These are phyloP conservation scores for Aspergillus sp. DNA, from an alignment of 2,329 filamentous ascomycete genomes.

Conservation along the genomic window DNA sequence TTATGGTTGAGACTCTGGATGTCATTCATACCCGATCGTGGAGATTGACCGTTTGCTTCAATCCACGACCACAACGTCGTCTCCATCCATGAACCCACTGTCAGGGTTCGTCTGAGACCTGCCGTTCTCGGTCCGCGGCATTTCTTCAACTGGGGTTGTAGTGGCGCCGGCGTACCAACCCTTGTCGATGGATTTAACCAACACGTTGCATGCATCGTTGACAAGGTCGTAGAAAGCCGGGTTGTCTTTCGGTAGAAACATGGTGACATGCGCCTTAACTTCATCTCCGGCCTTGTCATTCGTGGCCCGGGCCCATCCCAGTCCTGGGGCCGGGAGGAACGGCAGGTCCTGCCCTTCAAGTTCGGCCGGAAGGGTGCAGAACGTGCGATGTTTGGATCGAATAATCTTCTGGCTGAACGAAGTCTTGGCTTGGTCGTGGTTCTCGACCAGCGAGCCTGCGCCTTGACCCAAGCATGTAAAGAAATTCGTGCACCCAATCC, in stretches of 20 bases:
- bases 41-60: conserved; percentile 9
- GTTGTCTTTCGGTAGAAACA: conserved; percentile 48
- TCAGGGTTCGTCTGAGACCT: conserved; percentile 13
- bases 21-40: conserved; percentile 3
- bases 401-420: conserved; percentile 39
- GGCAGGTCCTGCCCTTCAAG: conserved; percentile 29
- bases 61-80: conserved; percentile 38
- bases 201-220: conserved; percentile 36
- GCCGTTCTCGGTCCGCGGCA: conserved; percentile 15
- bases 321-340: conserved; percentile 38
- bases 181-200: conserved; percentile 41
- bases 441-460: conserved; percentile 44
- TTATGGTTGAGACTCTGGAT: not conserved
- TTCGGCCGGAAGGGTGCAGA: conserved; percentile 75
- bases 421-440: conserved; percentile 20
- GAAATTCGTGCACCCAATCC: conserved; percentile 78
- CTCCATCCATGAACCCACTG: conserved; percentile 31
- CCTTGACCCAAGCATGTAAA: conserved; percentile 80
- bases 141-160: conserved; percentile 17
- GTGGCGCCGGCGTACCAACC: conserved; percentile 38
- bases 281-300: conserved; percentile 82
- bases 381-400: conserved; percentile 68
- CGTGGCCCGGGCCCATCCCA: conserved; percentile 66
- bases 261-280: conserved; percentile 69
- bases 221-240: conserved; percentile 44